Evolutionary conservation across 2,329 filamentous ascomycete genomes (phyloP).

Genomic region (Xylariaceae sp.): DNA sequence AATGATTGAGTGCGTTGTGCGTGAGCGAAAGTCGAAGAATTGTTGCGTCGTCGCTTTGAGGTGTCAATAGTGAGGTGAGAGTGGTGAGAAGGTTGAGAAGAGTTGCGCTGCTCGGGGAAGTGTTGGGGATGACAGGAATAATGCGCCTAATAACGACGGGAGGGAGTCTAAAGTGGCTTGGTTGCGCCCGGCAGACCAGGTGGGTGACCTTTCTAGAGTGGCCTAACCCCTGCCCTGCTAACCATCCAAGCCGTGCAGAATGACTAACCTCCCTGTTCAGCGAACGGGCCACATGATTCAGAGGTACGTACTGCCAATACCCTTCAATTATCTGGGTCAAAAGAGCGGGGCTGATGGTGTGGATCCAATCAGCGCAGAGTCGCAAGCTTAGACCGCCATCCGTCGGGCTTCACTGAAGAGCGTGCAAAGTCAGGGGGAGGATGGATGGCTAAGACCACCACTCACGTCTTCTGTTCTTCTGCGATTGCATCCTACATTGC

Average conservation of each 20-base stretch:
- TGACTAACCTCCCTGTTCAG: slow-evolving; percentile 24
- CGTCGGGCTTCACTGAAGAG: background rate
- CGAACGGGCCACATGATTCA: slow-evolving; percentile 36
- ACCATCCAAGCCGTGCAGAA: background rate
- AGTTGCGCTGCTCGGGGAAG: slow-evolving; percentile 29
- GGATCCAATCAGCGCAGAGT: slow-evolving; percentile 28
- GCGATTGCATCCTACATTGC: too few relatives aligned
- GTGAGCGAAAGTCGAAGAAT: background rate
- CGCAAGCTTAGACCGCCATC: slow-evolving; percentile 24
- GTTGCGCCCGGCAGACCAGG: slow-evolving; percentile 27
- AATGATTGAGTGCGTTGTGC: background rate
- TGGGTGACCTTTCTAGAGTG: too few relatives aligned
- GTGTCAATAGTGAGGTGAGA: slow-evolving; percentile 24
- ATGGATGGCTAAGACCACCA: too few relatives aligned
- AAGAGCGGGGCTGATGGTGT: slow-evolving; percentile 31
- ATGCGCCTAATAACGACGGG: slow-evolving; percentile 39
- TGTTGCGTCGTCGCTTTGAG: slow-evolving; percentile 11
- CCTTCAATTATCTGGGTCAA: slow-evolving; percentile 31
- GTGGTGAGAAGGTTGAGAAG: slow-evolving; percentile 35
- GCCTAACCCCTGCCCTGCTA: background rate
- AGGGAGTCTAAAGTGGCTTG: slow-evolving; percentile 15
- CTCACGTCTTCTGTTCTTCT: too few relatives aligned
- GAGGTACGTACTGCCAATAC: slow-evolving; percentile 1
- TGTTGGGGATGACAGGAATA: slow-evolving; percentile 36
- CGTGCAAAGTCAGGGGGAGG: slow-evolving; percentile 1